Conservation (phyloP, 257 asterid species). For the Solanum chaucha region DNA sequence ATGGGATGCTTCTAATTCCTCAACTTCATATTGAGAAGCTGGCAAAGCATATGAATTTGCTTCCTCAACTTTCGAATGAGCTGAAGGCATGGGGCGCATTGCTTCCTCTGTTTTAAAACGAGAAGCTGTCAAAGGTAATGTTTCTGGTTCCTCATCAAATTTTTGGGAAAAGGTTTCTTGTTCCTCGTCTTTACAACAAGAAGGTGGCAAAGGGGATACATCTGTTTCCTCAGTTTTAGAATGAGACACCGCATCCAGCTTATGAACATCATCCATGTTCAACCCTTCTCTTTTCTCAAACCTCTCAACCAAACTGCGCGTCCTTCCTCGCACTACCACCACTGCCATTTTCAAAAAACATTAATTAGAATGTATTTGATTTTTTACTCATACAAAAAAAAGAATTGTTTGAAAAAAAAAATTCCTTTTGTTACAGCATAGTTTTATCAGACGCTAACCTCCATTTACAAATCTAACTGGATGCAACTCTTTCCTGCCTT, state of each 20-base stretch:
- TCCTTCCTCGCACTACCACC: constrained; percentile 79
- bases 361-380: constrained; percentile 3
- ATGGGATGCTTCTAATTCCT: neutral
- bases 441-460: constrained; percentile 38
- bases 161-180: neutral
- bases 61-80: neutral
- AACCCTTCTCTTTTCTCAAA: constrained; percentile 60
- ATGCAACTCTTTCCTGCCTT: constrained; percentile 33
- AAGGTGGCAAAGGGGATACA: constrained; percentile 2
- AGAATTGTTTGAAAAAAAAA: neutral
- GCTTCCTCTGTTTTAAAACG: neutral
- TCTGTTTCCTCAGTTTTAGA: constrained; percentile 23
- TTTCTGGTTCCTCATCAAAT: neutral
- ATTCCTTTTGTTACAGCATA: neutral
- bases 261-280: constrained; percentile 29
- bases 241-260: constrained; percentile 23
- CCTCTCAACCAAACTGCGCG: constrained; percentile 90
- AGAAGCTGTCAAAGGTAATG: neutral
- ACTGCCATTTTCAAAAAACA: constrained; percentile 39
- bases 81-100: neutral
- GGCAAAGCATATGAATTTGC: neutral
- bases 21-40: neutral
- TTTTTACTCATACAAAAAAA: neutral
- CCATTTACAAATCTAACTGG: constrained; percentile 76
- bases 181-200: neutral